Evolutionary conservation across 2,329 filamentous ascomycete species (phyloP).

Genomic region (Hymenoscyphus albidus): DNA sequence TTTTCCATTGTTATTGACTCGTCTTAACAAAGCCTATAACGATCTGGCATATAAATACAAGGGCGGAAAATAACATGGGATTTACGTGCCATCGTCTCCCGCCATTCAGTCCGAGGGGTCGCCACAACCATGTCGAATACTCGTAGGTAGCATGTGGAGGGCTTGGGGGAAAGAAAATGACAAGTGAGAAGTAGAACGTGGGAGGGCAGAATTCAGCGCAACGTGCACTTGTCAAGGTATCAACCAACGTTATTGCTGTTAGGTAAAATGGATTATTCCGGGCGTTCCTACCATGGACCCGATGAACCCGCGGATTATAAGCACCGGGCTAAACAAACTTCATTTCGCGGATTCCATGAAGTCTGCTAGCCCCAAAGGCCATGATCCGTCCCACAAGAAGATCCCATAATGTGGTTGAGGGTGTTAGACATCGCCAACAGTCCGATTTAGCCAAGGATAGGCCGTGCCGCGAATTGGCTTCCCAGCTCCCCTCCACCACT

Average conservation of each 20-base stretch:
- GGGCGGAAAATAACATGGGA: not conserved
- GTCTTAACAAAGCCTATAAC: not conserved
- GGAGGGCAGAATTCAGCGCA: not conserved
- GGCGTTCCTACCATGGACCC: not conserved
- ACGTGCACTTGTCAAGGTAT: not conserved
- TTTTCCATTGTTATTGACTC: not conserved
- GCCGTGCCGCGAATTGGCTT: not conserved
- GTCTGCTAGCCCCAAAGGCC: not conserved
- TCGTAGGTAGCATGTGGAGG: not conserved
- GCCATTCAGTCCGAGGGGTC: not conserved
- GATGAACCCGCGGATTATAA: not conserved
- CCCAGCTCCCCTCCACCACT: not conserved
- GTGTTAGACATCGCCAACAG: not conserved
- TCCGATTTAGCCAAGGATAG: constrained; percentile 1
- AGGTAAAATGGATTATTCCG: not conserved
- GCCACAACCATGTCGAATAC: not conserved
- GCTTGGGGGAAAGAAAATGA: not conserved
- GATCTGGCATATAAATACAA: constrained; percentile 6
- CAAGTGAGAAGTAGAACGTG: not conserved
- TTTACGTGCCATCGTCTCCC: constrained; percentile 3
- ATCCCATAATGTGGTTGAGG: constrained; percentile 1
- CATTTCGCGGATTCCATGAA: not conserved
- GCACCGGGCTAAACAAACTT: not conserved
- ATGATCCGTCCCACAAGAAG: not conserved
- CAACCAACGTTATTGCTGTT: not conserved